Base-by-base conservation (phyloP, 768 basidiomycete genomes). In the Tricholoma flavovirens region DNA sequence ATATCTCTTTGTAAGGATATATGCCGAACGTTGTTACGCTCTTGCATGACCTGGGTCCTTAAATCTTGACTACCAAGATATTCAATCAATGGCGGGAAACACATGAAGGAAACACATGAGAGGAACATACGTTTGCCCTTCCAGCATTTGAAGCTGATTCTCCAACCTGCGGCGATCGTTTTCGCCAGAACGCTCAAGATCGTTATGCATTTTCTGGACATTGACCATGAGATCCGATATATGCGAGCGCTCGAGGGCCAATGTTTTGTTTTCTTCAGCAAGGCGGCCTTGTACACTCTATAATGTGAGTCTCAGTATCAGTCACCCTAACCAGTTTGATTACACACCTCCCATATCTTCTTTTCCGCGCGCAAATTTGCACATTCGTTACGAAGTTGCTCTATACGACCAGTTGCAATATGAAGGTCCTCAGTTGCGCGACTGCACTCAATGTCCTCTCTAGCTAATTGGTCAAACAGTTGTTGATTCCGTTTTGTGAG, bases 341-440 rank as follows among this genome's bases (percentile, higher is more conserved):
- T 1, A 65, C 80, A 30, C 52, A 90, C 93, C 86, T 92, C 90
- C 88, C 89, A 93, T 33, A 95, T 90, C 65, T 84, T 87, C 76
- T 93, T 95, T 79, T 98, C 96, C 0, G 93, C 94, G 42, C 88
- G 84, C 15, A 97, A 79, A 67, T 91, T 95, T 2, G 90, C 88
- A 60, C 78, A 82, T 63, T 98, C 95, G 61, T 89, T 91, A 9
- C 91, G 83, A 36, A 93, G 73, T 56, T 89, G 86, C 59, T 95
- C 92, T 14, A 87, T 72, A 21, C 79, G 78, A 22, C 80, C 75
- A 58, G 81, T 83, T 2, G 83, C 76, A 6, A 76, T 69, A 19
- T 82, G 75, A 9, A 89, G 73, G 43, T 90, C 87, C 43, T 90
- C 87, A 14, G 81, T 73, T 33, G 86, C 80, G 54, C 88, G 80